These are phyloP conservation scores for Boeremia lycopersici DNA, from an alignment of 2,329 filamentous ascomycete species.

Conservation along the genomic window DNA sequence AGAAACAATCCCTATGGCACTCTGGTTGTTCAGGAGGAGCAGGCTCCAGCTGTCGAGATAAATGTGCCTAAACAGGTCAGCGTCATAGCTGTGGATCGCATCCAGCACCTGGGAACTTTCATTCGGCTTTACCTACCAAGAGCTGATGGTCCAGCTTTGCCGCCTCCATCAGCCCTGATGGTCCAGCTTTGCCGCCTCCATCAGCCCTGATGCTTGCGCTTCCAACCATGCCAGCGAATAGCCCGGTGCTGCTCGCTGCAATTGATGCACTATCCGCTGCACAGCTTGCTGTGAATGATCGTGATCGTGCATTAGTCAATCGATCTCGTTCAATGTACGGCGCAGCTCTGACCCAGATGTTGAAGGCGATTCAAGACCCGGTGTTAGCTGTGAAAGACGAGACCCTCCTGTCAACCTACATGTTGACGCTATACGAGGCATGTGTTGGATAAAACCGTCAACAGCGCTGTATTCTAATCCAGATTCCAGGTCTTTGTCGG, in stretches of 20 bases:
- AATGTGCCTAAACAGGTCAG: slow-evolving; percentile 41
- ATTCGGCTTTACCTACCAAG: slow-evolving; percentile 40
- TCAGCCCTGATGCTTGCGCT: slow-evolving; percentile 44
- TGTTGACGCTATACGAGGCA: slow-evolving; percentile 45
- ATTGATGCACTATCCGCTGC: slow-evolving; percentile 44
- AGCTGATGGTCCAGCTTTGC: slow-evolving; percentile 35
- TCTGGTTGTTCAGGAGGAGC: slow-evolving; percentile 19
- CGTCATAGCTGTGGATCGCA: slow-evolving; percentile 42
- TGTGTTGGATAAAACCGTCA: neutral
- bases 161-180: slow-evolving; percentile 45
- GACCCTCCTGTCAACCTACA: slow-evolving; percentile 43
- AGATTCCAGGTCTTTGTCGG: slow-evolving; percentile 41
- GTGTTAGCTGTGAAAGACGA: slow-evolving; percentile 38
- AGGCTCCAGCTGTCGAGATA: slow-evolving; percentile 21
- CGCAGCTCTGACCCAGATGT: slow-evolving; percentile 40
- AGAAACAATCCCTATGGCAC: slow-evolving; percentile 9
- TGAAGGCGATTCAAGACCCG: slow-evolving; percentile 38
- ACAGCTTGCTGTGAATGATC: slow-evolving; percentile 42
- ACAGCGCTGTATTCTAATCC: neutral
- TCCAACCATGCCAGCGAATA: slow-evolving; percentile 39
- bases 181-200: slow-evolving; percentile 44
- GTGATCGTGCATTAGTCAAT: slow-evolving; percentile 38
- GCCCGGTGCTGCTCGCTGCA: slow-evolving; percentile 38
- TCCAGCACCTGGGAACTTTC: slow-evolving; percentile 43
- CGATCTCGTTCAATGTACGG: slow-evolving; percentile 44